Base-by-base conservation (phyloP, 1,139 yeast genomes). In the Pichia sp. region DNA sequence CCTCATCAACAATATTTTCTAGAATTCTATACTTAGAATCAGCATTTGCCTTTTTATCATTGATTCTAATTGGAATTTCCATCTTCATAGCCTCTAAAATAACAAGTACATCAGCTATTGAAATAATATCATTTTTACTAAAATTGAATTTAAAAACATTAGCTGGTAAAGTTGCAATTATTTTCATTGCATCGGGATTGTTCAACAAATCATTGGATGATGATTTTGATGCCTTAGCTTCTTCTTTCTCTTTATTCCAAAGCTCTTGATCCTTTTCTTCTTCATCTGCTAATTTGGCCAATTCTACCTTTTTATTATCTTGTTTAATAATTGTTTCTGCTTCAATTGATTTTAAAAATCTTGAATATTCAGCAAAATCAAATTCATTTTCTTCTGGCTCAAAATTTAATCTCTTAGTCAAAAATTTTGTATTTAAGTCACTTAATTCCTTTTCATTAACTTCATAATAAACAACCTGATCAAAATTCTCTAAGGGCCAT, bases 71-170 rank as follows among this genome's bases (percentile, higher is more conserved):
- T 6, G 69, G 62, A 36, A 72, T 70, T 53, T 70, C 75, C 73
- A 70, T 71, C 52, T 70, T 70, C 75, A 70, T 70, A 31, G 74
- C 70, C 51, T 70, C 69, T 30, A 70, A 57, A 40, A 70, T 61
- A 7, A 69, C 55, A 36, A 69, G 50, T 35, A 60, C 65, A 42
- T 68, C 71, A 36, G 62, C 66, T 22, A 51, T 53, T 22, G 53
- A 47, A 11, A 70, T 60, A 4, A 40, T 43, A 42, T 66, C 71
- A 7, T 70, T 74, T 22, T 55, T 58, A 36, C 45, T 45, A 26
- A 57, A 61, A 23, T 53, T 55, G 27, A 63, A 48, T 44, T 62
- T 62, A 54, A 62, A 64, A 22, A 64, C 63, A 45, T 61, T 61
- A 0, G 68, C 65, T 6, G 66, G 61, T 64, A 64, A 62, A n/a